A percentile compares a stretch with the other conserved stretches of the same genome.
Conservation (phyloP, 2,329 filamentous ascomycete genomes). For the Diplodia corticola region DNA sequence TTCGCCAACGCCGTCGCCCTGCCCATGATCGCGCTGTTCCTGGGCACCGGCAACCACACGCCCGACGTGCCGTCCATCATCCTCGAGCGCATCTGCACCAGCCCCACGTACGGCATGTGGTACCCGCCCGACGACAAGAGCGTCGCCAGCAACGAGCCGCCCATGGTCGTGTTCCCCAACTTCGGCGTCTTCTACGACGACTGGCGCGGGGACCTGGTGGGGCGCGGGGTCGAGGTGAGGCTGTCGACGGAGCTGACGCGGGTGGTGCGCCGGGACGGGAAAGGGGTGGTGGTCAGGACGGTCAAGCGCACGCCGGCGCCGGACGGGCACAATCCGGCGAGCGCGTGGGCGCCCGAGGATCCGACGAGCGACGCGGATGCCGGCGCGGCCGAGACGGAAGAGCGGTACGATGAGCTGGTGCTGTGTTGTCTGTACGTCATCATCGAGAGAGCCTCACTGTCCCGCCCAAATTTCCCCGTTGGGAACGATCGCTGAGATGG, state of each 20-base stretch:
- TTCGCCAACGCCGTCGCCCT: conserved; percentile 71
- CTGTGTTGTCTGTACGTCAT: conserved; percentile 57
- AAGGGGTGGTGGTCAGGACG: conserved; percentile 53
- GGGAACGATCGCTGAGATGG: background rate
- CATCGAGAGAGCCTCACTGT: background rate
- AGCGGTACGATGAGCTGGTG: conserved; percentile 65
- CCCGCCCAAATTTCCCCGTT: background rate
- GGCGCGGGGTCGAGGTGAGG: conserved; percentile 58
- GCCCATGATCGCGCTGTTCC: conserved; percentile 70
- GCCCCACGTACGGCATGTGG: conserved; percentile 61
- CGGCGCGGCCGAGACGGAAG: conserved; percentile 45
- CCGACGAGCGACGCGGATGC: conserved; percentile 42
- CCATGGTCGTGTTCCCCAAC: conserved; percentile 64
- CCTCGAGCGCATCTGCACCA: conserved; percentile 54
- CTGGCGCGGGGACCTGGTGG: conserved; percentile 57
- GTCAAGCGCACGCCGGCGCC: conserved; percentile 45
- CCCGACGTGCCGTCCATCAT: conserved; percentile 70
- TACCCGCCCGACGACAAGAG: conserved; percentile 52
- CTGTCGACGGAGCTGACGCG: conserved; percentile 58
- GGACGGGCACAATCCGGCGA: conserved; percentile 49
- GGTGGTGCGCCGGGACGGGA: conserved; percentile 54
- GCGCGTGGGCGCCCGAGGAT: conserved; percentile 44
- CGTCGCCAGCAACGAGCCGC: conserved; percentile 53
- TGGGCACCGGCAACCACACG: conserved; percentile 74
- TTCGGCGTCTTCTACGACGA: conserved; percentile 61